Evolutionary conservation across 148 eudicot genomes (phyloP).

Genomic region (Selenicereus undatus): DNA sequence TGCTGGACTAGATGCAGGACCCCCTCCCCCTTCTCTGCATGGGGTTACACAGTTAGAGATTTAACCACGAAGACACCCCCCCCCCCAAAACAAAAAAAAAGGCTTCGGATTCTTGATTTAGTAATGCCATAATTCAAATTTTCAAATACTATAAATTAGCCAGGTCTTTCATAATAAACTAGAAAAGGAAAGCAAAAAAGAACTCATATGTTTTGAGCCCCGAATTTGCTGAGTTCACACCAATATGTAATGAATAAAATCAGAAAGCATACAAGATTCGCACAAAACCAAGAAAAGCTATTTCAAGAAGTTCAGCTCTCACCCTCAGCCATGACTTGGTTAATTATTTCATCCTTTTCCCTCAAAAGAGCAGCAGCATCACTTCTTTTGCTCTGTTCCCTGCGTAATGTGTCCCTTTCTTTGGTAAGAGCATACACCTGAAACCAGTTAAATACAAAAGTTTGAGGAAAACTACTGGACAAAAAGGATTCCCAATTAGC

Average conservation of each 20-base stretch:
- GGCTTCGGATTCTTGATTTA: neutral
- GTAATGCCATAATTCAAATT: neutral
- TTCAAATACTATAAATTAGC: neutral
- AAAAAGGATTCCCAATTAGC: neutral
- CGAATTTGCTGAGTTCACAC: neutral
- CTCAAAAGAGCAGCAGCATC: conserved; percentile 98
- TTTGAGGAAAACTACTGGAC: neutral
- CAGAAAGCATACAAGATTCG: neutral
- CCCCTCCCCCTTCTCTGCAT: neutral
- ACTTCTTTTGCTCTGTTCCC: conserved; percentile 91
- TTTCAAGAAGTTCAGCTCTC: conserved; percentile 23
- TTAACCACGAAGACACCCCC: no score
- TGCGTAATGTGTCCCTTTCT: conserved; percentile 96
- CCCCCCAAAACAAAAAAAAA: no score
- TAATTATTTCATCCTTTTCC: conserved; percentile 98
- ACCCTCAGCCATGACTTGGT: conserved; percentile 99
- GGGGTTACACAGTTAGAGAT: neutral
- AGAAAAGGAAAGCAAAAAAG: neutral
- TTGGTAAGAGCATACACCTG: conserved; percentile 93
- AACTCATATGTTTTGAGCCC: neutral
- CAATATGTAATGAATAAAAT: neutral
- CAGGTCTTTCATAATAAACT: neutral
- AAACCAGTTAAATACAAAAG: conserved; percentile 1
- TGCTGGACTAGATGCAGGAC: neutral
- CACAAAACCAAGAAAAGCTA: conserved; percentile 4